These are phyloP conservation scores for Persicaria tinctoria DNA, from an alignment of 148 eudicot genomes.

Conservation along the genomic window DNA sequence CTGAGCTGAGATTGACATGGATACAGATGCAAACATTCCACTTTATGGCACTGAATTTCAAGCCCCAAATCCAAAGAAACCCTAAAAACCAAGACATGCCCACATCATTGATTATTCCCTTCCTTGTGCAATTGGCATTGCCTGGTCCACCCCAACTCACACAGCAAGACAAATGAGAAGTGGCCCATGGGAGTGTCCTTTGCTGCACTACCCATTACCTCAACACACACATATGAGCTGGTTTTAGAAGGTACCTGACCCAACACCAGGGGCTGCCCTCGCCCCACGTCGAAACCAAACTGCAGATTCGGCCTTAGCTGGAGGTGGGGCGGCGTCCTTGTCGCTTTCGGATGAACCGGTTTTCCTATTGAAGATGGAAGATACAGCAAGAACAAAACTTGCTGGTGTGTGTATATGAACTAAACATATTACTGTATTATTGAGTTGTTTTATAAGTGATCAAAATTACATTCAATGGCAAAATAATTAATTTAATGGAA, in stretches of 20 bases:
- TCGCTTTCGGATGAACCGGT: constrained; percentile 1
- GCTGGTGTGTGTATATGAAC: not conserved
- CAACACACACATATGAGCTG: not conserved
- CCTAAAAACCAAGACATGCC: not conserved
- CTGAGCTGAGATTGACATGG: not conserved
- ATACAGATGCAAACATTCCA: not conserved
- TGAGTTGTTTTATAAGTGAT: constrained; percentile 1
- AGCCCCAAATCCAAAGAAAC: not conserved
- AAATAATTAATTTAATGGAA: constrained; percentile 4
- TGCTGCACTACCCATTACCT: not conserved
- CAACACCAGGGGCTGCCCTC: not conserved
- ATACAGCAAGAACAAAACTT: not conserved
- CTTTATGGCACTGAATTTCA: not conserved
- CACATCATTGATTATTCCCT: not conserved
- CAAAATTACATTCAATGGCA: not conserved
- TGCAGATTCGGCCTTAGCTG: not conserved
- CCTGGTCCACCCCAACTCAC: not conserved
- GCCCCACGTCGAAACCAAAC: not conserved
- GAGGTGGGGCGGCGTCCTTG: not conserved
- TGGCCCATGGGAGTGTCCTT: not conserved
- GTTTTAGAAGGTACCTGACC: constrained; percentile 8
- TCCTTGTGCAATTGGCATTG: not conserved
- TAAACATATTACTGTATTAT: not conserved
- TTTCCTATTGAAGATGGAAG: not conserved
- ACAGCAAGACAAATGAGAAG: not conserved